These are phyloP conservation scores for Schizophyllum commune DNA, from an alignment of 1,284 basidiomycete species.

Conservation along the genomic window DNA sequence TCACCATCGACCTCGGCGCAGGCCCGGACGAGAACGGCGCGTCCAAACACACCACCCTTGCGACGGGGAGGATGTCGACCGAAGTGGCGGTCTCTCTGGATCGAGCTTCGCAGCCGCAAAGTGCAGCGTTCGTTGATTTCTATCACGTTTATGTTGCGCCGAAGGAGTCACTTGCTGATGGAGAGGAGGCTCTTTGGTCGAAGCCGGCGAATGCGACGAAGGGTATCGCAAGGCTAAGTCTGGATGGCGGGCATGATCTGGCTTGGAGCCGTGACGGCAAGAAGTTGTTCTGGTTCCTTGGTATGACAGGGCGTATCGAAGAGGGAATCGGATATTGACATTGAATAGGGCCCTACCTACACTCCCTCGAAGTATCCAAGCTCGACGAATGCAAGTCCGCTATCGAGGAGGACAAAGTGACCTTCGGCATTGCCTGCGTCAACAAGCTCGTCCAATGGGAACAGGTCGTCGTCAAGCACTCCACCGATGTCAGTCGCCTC, in stretches of 20 bases:
- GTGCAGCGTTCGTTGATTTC: conserved; percentile 57
- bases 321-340: too few relatives aligned
- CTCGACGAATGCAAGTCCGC: conserved; percentile 38
- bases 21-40: conserved; percentile 40
- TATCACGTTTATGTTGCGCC: conserved; percentile 50
- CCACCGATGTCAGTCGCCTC: conserved; percentile 52
- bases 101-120: conserved; percentile 16
- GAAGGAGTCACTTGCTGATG: neutral
- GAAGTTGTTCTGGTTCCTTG: conserved; percentile 64
- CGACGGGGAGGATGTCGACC: conserved; percentile 44
- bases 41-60: conserved; percentile 41
- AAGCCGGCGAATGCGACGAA: conserved; percentile 59
- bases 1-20: conserved; percentile 44
- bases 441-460: conserved; percentile 44
- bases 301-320: conserved; percentile 26
- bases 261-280: conserved; percentile 55
- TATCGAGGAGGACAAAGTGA: conserved; percentile 38
- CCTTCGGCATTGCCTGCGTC: conserved; percentile 55
- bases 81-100: conserved; percentile 36
- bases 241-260: conserved; percentile 66
- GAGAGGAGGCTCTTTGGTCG: conserved; percentile 49
- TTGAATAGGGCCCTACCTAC: conserved; percentile 52
- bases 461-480: conserved; percentile 48
- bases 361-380: conserved; percentile 48
- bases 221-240: conserved; percentile 50